A percentile compares a stretch with the other conserved stretches of the same genome.
Conservation (phyloP, 2,329 filamentous ascomycete species). For the Xylariaceae sp. region DNA sequence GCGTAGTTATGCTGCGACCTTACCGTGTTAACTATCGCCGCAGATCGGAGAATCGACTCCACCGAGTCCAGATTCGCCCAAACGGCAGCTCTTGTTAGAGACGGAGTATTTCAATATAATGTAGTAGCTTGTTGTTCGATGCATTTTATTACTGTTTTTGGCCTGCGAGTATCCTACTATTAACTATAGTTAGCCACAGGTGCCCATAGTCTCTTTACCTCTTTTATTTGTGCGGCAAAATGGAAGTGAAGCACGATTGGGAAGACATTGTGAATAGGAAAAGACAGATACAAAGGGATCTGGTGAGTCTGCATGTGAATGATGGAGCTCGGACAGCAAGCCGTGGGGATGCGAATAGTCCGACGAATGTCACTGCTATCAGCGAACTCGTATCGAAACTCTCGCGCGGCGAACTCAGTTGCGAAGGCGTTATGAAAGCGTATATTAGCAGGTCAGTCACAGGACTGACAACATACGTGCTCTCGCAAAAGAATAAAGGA, state of each 20-base stretch:
- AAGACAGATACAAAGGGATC: conserved; percentile 1
- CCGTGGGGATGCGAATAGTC: neutral
- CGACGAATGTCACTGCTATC: neutral
- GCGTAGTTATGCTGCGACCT: too few relatives aligned
- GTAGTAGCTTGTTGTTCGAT: neutral
- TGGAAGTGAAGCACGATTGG: conserved; percentile 14
- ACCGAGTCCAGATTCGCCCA: too few relatives aligned
- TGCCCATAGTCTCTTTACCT: neutral
- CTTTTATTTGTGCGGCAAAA: neutral
- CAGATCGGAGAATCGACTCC: conserved; percentile 3
- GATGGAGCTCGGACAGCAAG: neutral
- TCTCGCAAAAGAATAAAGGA: neutral
- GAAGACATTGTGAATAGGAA: conserved; percentile 9
- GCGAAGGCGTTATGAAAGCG: conserved; percentile 29
- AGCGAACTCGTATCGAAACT: conserved; percentile 15
- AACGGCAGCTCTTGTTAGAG: too few relatives aligned
- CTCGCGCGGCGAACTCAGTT: conserved; percentile 27
- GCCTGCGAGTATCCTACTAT: neutral
- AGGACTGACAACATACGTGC: neutral
- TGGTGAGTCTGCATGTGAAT: neutral
- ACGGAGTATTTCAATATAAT: neutral
- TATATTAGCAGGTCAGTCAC: conserved; percentile 32
- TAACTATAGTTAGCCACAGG: neutral
- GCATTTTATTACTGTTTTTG: too few relatives aligned
- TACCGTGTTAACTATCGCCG: conserved; percentile 2